Evolutionary conservation across 345 rosid genomes (phyloP).

Genomic region (Viola odorata): DNA sequence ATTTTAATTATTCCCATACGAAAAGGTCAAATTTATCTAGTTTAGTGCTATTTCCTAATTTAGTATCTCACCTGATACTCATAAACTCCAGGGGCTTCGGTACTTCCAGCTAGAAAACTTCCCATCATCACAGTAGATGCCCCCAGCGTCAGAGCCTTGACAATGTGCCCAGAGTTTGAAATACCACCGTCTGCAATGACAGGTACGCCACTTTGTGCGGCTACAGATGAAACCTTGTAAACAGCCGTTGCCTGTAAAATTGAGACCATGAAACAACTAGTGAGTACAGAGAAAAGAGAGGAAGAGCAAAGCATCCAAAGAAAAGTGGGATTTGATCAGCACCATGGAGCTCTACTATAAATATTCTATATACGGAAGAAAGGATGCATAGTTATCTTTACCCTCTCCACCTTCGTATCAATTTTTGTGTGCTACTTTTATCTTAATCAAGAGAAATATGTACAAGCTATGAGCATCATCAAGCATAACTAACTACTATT

Average conservation of each 20-base stretch:
- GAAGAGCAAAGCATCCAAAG: not conserved
- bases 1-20: no score
- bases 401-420: no score
- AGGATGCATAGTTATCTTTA: no score
- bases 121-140: slow-evolving; percentile 99
- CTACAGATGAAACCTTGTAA: slow-evolving; percentile 77
- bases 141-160: slow-evolving; percentile 78
- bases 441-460: no score
- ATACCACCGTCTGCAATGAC: slow-evolving; percentile 98
- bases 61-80: slow-evolving; percentile 42
- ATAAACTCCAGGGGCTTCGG: slow-evolving; percentile 80
- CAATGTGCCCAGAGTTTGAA: slow-evolving; percentile 91
- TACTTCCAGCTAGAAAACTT: slow-evolving; percentile 87
- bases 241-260: slow-evolving; percentile 83
- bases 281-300: not conserved
- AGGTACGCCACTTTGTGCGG: slow-evolving; percentile 68
- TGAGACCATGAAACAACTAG: not conserved
- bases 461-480: no score
- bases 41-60: no score
- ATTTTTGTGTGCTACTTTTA: no score
- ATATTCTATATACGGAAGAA: not conserved
- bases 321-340: no score
- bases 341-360: not conserved
- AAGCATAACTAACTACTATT: no score
- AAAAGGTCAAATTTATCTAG: no score